Evolutionary conservation across 2,329 filamentous ascomycete genomes (phyloP), one percentile per base, ranked within the genome.

Genomic region (Raffaelea ambrosiae): DNA sequence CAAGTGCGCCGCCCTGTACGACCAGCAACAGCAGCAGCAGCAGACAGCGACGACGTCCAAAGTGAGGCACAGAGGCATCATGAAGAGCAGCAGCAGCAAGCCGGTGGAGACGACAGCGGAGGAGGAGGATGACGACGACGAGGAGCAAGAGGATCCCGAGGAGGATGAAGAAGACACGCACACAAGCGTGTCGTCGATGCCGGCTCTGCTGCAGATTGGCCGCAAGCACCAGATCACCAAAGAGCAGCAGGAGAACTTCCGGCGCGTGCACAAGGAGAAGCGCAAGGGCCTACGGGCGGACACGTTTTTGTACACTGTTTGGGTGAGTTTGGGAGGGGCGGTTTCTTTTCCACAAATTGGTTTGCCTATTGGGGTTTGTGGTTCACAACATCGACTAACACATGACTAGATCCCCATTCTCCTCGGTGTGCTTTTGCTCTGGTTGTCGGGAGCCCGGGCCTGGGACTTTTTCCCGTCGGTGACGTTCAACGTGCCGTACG

Each of bases 231-330:
- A 72, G 47, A 79, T 84, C 50, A 83, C 80, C 26, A 75, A 74
- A 58, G 79, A 83, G 58, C 79, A 84, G 59, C 78, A 81, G 59
- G 78, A 81, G 54, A 77, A 77, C 54, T 71, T 84, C 53, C 69
- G 81, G 40, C 67, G 77, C 46, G 78, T 73, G 22, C 77, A 80
- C 53, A 76, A 80, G 48, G 71, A 74, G 59, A 82, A 78, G 61
- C 67, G 81, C 57, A 84, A 83, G 72, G 73, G 71, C 51, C 66
- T 83, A 51, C 74, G 77, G 54, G 77, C 76, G 50, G 81, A 85
- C 57, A 73, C 74, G 56, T 83, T 83, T 59, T 67, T 85, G 41
- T 84, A 82, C 67, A 81, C 83, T 55, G 72, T 85, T 57, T 85
- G 81, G 81, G 79, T 83, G 73, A 58, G 70, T 50, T 14, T 20